Base-by-base conservation (phyloP, 495 filamentous ascomycete genomes). In the Trichocladium antarcticum region DNA sequence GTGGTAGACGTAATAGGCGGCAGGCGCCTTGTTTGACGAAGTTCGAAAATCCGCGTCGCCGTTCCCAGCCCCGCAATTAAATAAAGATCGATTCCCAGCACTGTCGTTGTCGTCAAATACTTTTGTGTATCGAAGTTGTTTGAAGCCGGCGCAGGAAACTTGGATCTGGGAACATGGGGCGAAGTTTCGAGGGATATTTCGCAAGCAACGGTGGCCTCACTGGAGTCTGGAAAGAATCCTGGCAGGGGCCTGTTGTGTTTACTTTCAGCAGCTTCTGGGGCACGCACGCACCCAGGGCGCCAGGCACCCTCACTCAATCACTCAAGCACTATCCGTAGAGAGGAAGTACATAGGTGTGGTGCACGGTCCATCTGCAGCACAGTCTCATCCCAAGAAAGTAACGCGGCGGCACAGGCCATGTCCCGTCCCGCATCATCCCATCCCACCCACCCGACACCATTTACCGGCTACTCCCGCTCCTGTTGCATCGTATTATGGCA, bases 171-270 rank as follows among this genome's bases (percentile, higher is more conserved):
- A n/a, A n/a, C n/a, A n/a, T n/a, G n/a, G n/a, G n/a, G n/a, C n/a
- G n/a, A n/a, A n/a, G n/a, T n/a, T n/a, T n/a, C n/a, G n/a, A n/a
- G n/a, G n/a, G n/a, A n/a, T 2, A 8, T 6, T 49, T 42, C 46
- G 46, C 37, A 49, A 49, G 45, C 45, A 37, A 42, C 9, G 46
- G 49, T 50, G 53, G 53, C 50, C 43, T 43, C 51, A 41, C 42
- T 36, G 43, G 54, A n/a, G n/a, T n/a, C n/a, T n/a, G n/a, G n/a
- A n/a, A 43, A 38, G 49, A 59, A 53, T 49, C 31, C 38, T 37
- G 51, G 43, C 44, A 44, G 37, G 50, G 46, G 15, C 44, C 36
- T 37, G 47, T 35, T 62, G 37, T 62, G 60, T 62, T 62, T 62
- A 62, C 60, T 62, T 62, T 54, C 21, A 37, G 42, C 42, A 47